Base-by-base conservation (phyloP, 345 rosid genomes). In the Camelina sativa region DNA sequence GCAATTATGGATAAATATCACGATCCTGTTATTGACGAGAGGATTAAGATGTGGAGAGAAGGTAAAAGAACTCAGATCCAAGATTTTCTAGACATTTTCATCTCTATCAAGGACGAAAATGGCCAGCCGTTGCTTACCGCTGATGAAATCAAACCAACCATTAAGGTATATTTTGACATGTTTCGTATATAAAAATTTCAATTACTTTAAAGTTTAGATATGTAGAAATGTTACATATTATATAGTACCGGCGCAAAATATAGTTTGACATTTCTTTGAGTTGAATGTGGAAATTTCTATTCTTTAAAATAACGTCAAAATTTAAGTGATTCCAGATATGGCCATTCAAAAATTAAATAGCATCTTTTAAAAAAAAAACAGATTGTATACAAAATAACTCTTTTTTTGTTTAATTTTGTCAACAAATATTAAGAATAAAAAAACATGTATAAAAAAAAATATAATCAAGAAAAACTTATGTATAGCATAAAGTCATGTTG, bases 21-120 rank as follows among this genome's bases (percentile, higher is more conserved):
- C 7, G 79, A 79, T 57, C 79, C 76, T 37, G 55, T 74, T 15
- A 68, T 79, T 43, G 62, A 73, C 37, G 76, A 69, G 63, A 79
- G 82, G 72, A 68, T 79, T 16, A 55, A 79, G 48, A 62, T 68
- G 71, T 79, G 82, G 79, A 56, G 52, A 62, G 52, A 76, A 6
- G 75, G 72, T 12, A 68, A 79, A n/a, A 67, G 72, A 67, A 75
- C 73, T 46, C 75, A 74, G 8, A 72, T 60, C 47, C 69, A 72
- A 72, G 88, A 81, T 74, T 80, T 85, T 64, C 85, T 85, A 13
- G 88, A 82, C 55, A 76, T 87, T 47, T 62, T 87, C 34, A 75
- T 87, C 38, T 54, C 70, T 11, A 62, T 79, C 4, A 80, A 76
- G 28, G 84, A 70, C 30, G 50, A 41, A 32, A 59, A 67, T 22